Evolutionary conservation across 768 basidiomycete species (phyloP), one percentile per base, ranked within the genome.

Genomic region (Tricholoma sp.): DNA sequence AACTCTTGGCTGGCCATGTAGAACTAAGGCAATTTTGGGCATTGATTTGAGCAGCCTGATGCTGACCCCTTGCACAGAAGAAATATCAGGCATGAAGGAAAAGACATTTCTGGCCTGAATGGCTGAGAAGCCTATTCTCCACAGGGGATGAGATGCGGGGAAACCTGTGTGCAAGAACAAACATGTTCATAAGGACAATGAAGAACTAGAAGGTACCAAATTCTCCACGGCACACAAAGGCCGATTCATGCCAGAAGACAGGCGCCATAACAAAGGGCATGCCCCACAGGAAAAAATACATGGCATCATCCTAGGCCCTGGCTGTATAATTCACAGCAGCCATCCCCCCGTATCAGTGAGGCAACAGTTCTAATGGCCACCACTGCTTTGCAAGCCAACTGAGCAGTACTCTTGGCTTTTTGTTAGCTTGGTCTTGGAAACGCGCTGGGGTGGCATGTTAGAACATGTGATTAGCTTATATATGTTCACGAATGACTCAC

Each of bases 311-410:
- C 88, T 53, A 97, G 75, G 63, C 85, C 86, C 55, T 79, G 54
- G 64, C 83, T 84, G 71, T 91, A 92, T 6, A 82, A 66, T n/a
- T 74, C 66, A 51, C 80, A 75, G 66, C 90, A 91, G 59, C 94
- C 91, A 19, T 85, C 80, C 68, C 97, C 95, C 22, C 94, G 79
- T 0, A 92, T 95, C 41, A 98, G 76, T 0, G 87, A 79, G 7
- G 94, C 93, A 27, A 98, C 94, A 2, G 95, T 97, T 34, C 91
- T 83, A 63, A 98, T 95, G 9, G 95, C 81, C 9, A 81, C 88
- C 24, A 93, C 91, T 31, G 93, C 92, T 70, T 98, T 94, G 63
- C 93, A 94, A 43, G 94, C 94, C 19, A 94, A 68, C 58, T 96
- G 93, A 4, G 94, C 91, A 24, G 90, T 91, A 4, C 71, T 71